A percentile compares a stretch with the other conserved stretches of the same genome.
These are phyloP conservation scores for Sporormia fimetaria DNA, from an alignment of 495 filamentous ascomycete genomes.

Conservation along the genomic window DNA sequence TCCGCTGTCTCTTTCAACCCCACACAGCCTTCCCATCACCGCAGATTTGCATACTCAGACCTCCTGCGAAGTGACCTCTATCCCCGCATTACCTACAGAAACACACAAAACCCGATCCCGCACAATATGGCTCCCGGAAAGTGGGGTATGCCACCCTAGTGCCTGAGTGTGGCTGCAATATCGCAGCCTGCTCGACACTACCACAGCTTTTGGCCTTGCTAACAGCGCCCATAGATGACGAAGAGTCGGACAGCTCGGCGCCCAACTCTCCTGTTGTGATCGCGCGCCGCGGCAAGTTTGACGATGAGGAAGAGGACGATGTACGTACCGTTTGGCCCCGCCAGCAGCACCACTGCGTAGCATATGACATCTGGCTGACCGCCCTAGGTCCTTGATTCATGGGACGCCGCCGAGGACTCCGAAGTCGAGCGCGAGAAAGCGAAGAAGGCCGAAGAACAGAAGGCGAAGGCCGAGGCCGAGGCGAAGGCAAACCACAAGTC, in stretches of 20 bases:
- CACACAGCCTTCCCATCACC: no score
- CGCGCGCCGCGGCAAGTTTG: slow-evolving; percentile 57
- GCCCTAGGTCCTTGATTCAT: slow-evolving; percentile 77
- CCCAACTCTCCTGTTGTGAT: slow-evolving; percentile 52
- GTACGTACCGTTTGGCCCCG: slow-evolving; percentile 40
- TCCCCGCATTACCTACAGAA: no score
- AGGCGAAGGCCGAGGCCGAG: slow-evolving; percentile 79
- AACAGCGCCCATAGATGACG: slow-evolving; percentile 44
- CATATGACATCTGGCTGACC: slow-evolving; percentile 11
- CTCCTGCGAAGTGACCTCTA: no score
- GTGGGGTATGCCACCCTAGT: slow-evolving; percentile 26
- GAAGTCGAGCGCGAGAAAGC: slow-evolving; percentile 94
- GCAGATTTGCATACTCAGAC: no score
- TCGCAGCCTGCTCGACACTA: slow-evolving; percentile 2
- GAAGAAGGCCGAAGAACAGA: slow-evolving; percentile 71
- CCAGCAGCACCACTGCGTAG: background rate
- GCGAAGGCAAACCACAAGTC: slow-evolving; percentile 91
- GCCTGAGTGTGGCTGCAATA: slow-evolving; percentile 6
- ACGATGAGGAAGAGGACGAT: slow-evolving; percentile 85
- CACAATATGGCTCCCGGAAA: slow-evolving; percentile 23
- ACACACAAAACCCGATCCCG: no score
- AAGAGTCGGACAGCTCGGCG: slow-evolving; percentile 51
- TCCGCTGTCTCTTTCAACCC: no score
- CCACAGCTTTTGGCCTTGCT: slow-evolving; percentile 1
- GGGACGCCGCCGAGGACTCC: slow-evolving; percentile 94